A percentile compares a stretch with the other conserved stretches of the same genome.
These are phyloP conservation scores for Schoenoplectus triqueter DNA, from an alignment of 202 grass and related monocot genomes.

Conservation along the genomic window DNA sequence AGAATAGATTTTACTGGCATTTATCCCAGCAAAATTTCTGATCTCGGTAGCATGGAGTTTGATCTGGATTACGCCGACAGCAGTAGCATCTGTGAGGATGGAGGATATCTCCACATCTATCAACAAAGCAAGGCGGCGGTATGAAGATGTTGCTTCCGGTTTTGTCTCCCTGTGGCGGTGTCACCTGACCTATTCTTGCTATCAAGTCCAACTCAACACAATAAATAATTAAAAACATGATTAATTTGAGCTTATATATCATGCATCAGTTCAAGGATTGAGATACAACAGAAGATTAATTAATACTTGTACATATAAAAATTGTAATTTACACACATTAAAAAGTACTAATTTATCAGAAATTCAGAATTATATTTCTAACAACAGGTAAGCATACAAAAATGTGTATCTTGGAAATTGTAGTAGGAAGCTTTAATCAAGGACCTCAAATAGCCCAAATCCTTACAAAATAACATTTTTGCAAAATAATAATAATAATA, in stretches of 20 bases:
- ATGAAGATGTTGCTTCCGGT: no score
- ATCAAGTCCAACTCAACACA: no score
- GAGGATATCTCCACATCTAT: no score
- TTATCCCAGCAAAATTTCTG: no score
- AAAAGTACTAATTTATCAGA: not conserved
- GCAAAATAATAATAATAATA: not conserved
- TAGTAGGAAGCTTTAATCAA: not conserved
- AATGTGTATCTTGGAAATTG: not conserved
- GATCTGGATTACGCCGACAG: no score
- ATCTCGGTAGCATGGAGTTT: no score
- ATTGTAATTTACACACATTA: not conserved
- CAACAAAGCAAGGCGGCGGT: no score
- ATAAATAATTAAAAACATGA: no score
- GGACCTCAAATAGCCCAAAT: not conserved
- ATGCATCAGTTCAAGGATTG: not conserved
- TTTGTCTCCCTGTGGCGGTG: no score
- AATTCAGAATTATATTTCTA: not conserved
- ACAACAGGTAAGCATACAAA: not conserved
- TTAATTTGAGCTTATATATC: not conserved
- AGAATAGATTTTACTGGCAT: no score
- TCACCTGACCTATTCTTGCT: no score
- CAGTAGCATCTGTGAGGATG: no score
- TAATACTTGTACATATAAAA: not conserved
- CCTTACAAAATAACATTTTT: not conserved
- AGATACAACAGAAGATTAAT: not conserved